phyloP scores from a whole-genome alignment of 768 basidiomycete species.

The Lentinus tigrinus region DNA sequence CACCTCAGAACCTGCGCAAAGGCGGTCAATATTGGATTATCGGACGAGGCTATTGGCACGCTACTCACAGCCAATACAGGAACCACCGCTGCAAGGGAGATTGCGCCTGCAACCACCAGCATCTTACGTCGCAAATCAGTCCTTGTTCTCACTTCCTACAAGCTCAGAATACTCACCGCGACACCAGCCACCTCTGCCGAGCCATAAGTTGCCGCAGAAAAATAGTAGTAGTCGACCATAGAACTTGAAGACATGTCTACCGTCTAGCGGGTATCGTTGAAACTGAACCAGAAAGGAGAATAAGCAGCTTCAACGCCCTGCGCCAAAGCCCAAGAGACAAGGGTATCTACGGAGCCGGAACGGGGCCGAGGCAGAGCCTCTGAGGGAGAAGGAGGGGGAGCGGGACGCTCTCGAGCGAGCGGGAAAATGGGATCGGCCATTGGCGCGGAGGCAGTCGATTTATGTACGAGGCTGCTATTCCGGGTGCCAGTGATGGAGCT shows the following conservation, averaged over 20 bases:
- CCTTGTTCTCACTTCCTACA: not conserved
- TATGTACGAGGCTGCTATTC: not conserved
- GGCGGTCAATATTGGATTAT: not conserved
- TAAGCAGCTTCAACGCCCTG: constrained; percentile 1
- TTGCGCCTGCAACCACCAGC: constrained; percentile 25
- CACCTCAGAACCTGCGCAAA: constrained; percentile 16
- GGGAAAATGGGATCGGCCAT: not conserved
- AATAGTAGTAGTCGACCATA: not conserved
- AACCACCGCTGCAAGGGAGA: constrained; percentile 29
- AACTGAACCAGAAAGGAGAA: not conserved
- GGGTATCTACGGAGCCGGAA: not conserved
- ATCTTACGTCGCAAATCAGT: constrained; percentile 8
- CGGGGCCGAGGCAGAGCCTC: constrained; percentile 5
- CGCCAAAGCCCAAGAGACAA: not conserved
- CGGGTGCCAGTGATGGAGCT: not conserved
- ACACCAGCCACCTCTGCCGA: constrained; percentile 11
- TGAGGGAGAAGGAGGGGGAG: not conserved
- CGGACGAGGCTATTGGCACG: not conserved
- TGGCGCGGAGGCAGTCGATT: not conserved
- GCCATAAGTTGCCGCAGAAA: constrained; percentile 4
- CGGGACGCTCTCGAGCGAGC: not conserved
- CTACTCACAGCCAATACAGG: constrained; percentile 20
- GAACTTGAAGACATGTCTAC: not conserved
- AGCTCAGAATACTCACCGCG: not conserved
- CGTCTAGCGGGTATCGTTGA: not conserved